Percentiles rank a stretch among this genome's conserved stretches.
These are phyloP conservation scores for Acanthamoeba castellanii DNA, from an alignment of 208 protist species.

Conservation along the genomic window DNA sequence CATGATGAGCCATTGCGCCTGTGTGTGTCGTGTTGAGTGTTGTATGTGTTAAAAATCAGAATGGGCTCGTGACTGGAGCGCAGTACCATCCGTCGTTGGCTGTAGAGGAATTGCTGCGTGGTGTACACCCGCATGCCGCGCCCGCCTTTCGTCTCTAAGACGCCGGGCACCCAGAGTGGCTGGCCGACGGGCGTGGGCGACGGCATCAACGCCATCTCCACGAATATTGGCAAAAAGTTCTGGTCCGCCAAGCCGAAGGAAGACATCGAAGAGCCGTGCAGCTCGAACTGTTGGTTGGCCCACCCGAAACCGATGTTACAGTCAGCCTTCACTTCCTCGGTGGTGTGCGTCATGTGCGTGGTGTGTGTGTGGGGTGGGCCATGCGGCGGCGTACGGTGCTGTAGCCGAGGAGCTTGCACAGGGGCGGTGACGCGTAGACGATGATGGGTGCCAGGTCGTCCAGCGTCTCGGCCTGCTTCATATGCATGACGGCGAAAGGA, in stretches of 20 bases:
- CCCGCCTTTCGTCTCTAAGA: not conserved
- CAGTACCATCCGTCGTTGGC: not conserved
- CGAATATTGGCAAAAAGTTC: not conserved
- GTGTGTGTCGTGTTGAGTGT: not conserved
- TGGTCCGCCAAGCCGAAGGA: not conserved
- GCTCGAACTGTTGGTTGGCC: conserved; percentile 6
- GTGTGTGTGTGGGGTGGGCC: not conserved
- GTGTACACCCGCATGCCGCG: not conserved
- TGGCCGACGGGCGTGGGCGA: not conserved
- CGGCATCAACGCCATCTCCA: not conserved
- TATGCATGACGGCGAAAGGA: not conserved
- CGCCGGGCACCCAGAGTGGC: not conserved
- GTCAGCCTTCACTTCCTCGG: no score
- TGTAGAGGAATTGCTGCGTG: not conserved
- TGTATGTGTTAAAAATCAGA: not conserved
- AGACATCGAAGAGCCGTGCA: not conserved
- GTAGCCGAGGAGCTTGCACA: not conserved
- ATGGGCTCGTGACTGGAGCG: not conserved
- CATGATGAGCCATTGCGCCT: not conserved
- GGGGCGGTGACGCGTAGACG: not conserved
- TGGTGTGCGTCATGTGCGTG: no score
- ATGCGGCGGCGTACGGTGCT: not conserved
- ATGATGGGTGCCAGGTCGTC: not conserved
- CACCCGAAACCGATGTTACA: no score
- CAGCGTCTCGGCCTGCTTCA: not conserved